Conservation (phyloP, 2,329 filamentous ascomycete genomes). For the Emericellopsis cladophorae region DNA sequence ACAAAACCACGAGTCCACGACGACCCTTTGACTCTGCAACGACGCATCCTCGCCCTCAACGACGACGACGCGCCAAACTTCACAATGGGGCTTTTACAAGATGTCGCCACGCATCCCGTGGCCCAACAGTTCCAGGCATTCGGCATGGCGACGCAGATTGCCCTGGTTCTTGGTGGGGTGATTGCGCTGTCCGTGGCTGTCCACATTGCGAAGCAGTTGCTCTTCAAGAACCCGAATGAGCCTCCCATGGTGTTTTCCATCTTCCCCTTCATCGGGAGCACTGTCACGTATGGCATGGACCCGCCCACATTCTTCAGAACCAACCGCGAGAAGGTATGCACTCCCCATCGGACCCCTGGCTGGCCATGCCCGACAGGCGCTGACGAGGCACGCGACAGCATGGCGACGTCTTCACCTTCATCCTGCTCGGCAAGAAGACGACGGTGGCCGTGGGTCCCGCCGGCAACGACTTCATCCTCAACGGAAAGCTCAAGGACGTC, state of each 20-base stretch:
- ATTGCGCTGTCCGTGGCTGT: slow-evolving; percentile 49
- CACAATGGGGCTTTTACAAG: slow-evolving; percentile 44
- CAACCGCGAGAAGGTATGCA: slow-evolving; percentile 59
- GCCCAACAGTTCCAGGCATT: slow-evolving; percentile 36
- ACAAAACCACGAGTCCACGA: neutral
- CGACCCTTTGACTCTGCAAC: neutral
- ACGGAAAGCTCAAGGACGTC: slow-evolving; percentile 81
- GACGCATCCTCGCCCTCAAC: neutral
- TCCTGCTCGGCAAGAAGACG: slow-evolving; percentile 79
- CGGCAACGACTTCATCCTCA: slow-evolving; percentile 85
- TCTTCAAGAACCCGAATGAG: slow-evolving; percentile 73
- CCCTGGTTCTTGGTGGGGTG: slow-evolving; percentile 26
- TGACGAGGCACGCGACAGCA: slow-evolving; percentile 32
- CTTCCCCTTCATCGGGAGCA: slow-evolving; percentile 78
- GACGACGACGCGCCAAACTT: neutral
- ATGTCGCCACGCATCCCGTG: slow-evolving; percentile 33
- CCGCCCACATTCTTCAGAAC: slow-evolving; percentile 77
- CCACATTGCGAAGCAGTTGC: slow-evolving; percentile 69
- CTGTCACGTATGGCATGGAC: slow-evolving; percentile 88
- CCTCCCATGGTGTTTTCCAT: slow-evolving; percentile 72
- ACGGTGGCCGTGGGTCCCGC: slow-evolving; percentile 73
- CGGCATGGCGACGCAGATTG: slow-evolving; percentile 32
- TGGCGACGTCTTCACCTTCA: slow-evolving; percentile 81
- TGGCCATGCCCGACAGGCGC: neutral
- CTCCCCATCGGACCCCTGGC: neutral